Evolutionary conservation across 2,329 filamentous ascomycete genomes (phyloP).

Genomic region (Fusarium succisae): DNA sequence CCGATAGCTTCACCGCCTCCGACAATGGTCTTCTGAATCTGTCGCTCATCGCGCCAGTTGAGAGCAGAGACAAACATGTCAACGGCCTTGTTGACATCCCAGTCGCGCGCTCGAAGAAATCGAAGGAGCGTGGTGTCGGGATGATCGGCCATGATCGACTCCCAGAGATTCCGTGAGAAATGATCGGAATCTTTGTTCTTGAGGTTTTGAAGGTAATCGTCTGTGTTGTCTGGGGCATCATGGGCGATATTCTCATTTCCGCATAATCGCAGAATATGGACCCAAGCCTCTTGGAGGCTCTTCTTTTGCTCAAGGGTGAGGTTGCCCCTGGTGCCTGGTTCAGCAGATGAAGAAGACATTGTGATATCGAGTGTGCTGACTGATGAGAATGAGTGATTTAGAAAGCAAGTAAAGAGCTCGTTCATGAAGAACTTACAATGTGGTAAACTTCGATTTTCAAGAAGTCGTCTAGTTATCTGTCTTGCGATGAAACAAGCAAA

Average conservation of each 20-base stretch:
- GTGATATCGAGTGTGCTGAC: constrained; percentile 12
- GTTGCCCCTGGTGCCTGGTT: constrained; percentile 29
- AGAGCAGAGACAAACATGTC: constrained; percentile 51
- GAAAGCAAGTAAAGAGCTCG: neutral
- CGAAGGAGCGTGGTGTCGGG: constrained; percentile 52
- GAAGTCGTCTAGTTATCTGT: constrained; percentile 2
- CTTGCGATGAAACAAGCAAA: neutral
- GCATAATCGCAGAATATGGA: constrained; percentile 26
- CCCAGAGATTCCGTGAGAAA: constrained; percentile 26
- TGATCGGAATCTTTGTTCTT: constrained; percentile 18
- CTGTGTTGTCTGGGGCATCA: neutral
- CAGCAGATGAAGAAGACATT: constrained; percentile 20
- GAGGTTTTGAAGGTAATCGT: neutral
- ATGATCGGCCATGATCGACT: constrained; percentile 42
- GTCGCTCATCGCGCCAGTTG: constrained; percentile 50
- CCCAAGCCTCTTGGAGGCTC: constrained; percentile 32
- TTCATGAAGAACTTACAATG: neutral
- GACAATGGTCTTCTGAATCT: constrained; percentile 47
- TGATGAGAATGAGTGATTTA: neutral
- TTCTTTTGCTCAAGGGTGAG: constrained; percentile 25
- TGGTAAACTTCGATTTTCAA: neutral
- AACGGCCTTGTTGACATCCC: constrained; percentile 51
- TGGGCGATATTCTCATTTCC: constrained; percentile 3
- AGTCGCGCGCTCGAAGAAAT: constrained; percentile 53
- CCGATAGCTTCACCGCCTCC: constrained; percentile 47